phyloP scores from a whole-genome alignment of 2,329 filamentous ascomycete species.

The Exserohilum turcica region DNA sequence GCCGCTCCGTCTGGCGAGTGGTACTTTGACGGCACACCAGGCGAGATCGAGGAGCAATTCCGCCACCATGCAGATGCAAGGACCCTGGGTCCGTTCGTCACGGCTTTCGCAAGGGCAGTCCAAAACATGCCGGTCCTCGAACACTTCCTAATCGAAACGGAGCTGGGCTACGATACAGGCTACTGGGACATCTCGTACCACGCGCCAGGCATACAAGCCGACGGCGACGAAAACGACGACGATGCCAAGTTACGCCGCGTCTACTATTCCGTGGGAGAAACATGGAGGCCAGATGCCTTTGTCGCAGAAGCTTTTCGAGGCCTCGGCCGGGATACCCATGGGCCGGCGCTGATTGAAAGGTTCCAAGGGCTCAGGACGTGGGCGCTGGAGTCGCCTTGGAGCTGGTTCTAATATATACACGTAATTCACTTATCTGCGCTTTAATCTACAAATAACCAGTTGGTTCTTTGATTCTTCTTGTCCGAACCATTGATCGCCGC shows the following conservation, averaged over 20 bases:
- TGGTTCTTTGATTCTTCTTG: no score
- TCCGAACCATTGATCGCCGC: no score
- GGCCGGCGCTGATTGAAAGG: constrained; percentile 4
- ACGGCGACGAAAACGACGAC: neutral
- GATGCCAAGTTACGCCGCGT: neutral
- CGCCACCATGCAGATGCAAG: constrained; percentile 13
- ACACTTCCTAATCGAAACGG: neutral
- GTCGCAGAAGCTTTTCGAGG: constrained; percentile 4
- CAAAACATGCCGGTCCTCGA: constrained; percentile 14
- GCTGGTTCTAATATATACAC: constrained; percentile 1
- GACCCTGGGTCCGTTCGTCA: constrained; percentile 15
- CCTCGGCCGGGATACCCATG: constrained; percentile 1
- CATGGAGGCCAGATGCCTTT: constrained; percentile 4
- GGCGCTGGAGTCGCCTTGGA: neutral
- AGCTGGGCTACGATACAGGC: neutral
- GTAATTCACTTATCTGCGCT: no score
- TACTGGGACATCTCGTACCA: constrained; percentile 7
- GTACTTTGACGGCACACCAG: constrained; percentile 16
- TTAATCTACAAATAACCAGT: no score
- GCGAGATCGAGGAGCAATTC: constrained; percentile 1
- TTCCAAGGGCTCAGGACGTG: neutral
- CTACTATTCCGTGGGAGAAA: constrained; percentile 1
- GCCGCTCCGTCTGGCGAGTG: constrained; percentile 5
- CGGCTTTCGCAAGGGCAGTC: constrained; percentile 21
- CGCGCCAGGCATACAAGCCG: constrained; percentile 1